These are phyloP conservation scores for Diplodia intermedia DNA, from an alignment of 2,329 filamentous ascomycete genomes.

Conservation along the genomic window DNA sequence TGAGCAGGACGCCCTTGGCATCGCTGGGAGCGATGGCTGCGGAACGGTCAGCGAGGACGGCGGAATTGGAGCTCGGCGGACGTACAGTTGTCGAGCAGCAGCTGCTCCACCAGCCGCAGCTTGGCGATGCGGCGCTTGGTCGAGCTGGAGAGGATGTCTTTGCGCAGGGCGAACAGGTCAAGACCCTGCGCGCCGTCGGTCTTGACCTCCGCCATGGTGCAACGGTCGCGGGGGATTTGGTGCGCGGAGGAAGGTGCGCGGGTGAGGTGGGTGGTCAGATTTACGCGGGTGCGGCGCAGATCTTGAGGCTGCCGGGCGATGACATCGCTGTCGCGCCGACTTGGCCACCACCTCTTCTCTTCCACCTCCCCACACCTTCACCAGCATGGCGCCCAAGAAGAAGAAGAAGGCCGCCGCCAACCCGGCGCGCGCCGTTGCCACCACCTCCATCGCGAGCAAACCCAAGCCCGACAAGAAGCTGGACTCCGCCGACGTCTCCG, in stretches of 20 bases:
- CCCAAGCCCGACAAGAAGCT: slow-evolving; percentile 59
- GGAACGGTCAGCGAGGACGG: slow-evolving; percentile 39
- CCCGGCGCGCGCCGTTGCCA: slow-evolving; percentile 90
- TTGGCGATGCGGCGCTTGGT: slow-evolving; percentile 56
- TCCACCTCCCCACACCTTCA: neutral
- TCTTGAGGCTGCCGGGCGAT: slow-evolving; percentile 22
- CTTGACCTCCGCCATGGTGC: slow-evolving; percentile 47
- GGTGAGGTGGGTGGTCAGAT: slow-evolving; percentile 21
- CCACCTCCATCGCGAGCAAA: slow-evolving; percentile 88
- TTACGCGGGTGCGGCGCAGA: slow-evolving; percentile 29
- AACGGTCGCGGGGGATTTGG: slow-evolving; percentile 5
- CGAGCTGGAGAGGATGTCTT: slow-evolving; percentile 55
- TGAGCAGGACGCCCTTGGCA: slow-evolving; percentile 65
- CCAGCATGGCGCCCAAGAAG: slow-evolving; percentile 76
- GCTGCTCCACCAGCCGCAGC: slow-evolving; percentile 54
- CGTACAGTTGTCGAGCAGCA: slow-evolving; percentile 54
- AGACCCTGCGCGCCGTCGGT: slow-evolving; percentile 44
- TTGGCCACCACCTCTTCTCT: neutral
- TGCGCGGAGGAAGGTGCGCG: slow-evolving; percentile 22
- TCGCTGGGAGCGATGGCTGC: slow-evolving; percentile 51
- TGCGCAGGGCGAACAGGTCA: slow-evolving; percentile 47
- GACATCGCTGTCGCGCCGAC: slow-evolving; percentile 23
- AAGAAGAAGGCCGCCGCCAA: slow-evolving; percentile 91
- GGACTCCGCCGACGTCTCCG: slow-evolving; percentile 38
- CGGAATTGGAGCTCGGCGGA: slow-evolving; percentile 46